Conservation (phyloP, 352 stramenopile species). For the Aphanomyces stellatus region DNA sequence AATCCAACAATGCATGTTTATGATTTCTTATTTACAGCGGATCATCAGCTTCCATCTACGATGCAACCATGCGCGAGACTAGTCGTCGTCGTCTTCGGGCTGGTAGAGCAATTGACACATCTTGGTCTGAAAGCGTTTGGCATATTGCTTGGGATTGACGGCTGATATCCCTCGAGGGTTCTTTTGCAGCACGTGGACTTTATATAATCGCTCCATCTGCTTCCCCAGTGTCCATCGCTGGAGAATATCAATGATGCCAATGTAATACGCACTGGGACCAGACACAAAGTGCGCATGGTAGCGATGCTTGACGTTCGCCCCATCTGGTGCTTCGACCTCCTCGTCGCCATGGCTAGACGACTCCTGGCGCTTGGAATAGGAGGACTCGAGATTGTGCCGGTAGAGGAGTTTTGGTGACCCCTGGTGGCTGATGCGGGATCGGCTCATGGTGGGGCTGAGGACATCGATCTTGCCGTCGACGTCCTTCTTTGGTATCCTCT, state of each 20-base stretch:
- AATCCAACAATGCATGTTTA: too few species aligned
- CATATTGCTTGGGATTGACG: constrained; percentile 59
- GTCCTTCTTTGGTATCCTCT: background rate
- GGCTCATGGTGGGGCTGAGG: background rate
- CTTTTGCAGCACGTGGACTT: constrained; percentile 72
- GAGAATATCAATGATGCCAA: constrained; percentile 85
- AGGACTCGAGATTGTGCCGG: background rate
- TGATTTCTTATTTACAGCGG: too few species aligned
- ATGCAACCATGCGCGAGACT: too few species aligned
- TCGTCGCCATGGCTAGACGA: constrained; percentile 5
- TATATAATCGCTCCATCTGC: constrained; percentile 71
- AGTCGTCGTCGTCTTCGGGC: background rate
- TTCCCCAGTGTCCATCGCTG: constrained; percentile 82
- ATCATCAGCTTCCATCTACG: too few species aligned
- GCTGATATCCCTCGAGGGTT: constrained; percentile 60
- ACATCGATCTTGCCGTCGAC: background rate
- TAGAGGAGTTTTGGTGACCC: background rate
- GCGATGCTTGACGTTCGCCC: constrained; percentile 24
- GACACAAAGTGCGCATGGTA: constrained; percentile 73
- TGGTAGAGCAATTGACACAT: constrained; percentile 66
- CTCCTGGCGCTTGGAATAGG: constrained; percentile 5
- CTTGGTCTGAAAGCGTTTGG: constrained; percentile 71
- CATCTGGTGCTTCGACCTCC: background rate
- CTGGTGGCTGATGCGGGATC: background rate
- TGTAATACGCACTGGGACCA: constrained; percentile 82